Conservation (phyloP, 140 eudicot genomes). For the Cichorium intybus region DNA sequence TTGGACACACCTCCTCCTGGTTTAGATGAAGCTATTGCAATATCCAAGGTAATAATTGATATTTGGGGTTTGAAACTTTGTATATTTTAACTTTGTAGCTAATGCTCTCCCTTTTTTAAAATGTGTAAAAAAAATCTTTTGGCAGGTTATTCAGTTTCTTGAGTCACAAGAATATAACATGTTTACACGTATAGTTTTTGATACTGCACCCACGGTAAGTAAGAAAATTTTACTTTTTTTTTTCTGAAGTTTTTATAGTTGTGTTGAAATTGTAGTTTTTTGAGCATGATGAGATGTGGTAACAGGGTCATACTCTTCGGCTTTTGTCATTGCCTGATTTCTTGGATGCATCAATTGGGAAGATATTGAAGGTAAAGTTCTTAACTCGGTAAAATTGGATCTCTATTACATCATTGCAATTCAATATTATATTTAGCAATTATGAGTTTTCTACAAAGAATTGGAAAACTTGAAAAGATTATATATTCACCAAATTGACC, state of each 20-base stretch:
- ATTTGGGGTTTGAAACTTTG: neutral
- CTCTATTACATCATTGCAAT: neutral
- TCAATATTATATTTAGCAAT: neutral
- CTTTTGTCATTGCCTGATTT: conserved; percentile 98
- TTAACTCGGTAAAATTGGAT: neutral
- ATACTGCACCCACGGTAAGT: conserved; percentile 93
- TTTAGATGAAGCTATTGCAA: conserved; percentile 94
- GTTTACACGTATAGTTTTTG: conserved; percentile 72
- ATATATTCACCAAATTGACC: too few relatives aligned
- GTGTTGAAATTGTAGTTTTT: conserved; percentile 15
- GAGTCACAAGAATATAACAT: conserved; percentile 55
- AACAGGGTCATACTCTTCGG: conserved; percentile 92
- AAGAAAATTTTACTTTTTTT: neutral
- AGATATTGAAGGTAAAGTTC: conserved; percentile 71
- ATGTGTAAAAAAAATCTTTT: conserved; percentile 13
- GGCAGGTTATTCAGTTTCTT: conserved; percentile 68
- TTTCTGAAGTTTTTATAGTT: neutral
- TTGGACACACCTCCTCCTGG: conserved; percentile 99
- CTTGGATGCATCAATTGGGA: conserved; percentile 95
- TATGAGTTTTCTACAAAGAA: neutral
- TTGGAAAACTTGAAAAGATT: neutral
- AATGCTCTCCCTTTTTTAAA: neutral
- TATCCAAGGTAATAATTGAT: conserved; percentile 59
- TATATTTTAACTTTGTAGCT: neutral
- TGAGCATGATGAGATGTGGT: conserved; percentile 20